Evolutionary conservation across 2,329 filamentous ascomycete genomes (phyloP).

Genomic region (Phialophora chinensis): DNA sequence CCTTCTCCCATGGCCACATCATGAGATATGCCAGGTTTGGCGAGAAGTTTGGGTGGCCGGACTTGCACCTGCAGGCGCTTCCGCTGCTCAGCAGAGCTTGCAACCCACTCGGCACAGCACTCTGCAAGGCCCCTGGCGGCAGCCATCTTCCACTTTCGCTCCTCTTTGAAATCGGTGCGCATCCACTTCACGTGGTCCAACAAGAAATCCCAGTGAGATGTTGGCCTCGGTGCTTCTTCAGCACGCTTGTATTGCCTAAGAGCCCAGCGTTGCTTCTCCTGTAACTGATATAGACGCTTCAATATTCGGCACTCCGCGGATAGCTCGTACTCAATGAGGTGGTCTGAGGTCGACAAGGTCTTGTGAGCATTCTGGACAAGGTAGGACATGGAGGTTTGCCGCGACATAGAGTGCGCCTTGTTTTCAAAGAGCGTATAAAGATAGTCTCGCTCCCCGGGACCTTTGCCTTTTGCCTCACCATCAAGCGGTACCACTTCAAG

Average conservation of each 20-base stretch:
- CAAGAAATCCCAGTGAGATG: constrained; percentile 83
- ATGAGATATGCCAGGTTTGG: constrained; percentile 40
- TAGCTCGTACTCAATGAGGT: constrained; percentile 81
- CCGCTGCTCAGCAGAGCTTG: constrained; percentile 67
- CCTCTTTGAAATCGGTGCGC: constrained; percentile 92
- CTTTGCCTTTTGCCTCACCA: constrained; percentile 52
- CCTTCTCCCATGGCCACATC: constrained; percentile 41
- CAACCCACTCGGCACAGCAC: constrained; percentile 83
- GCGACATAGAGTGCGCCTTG: constrained; percentile 61
- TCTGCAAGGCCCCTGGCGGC: constrained; percentile 79
- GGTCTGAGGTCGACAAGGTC: constrained; percentile 83
- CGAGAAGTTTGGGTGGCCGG: constrained; percentile 53
- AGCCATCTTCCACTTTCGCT: constrained; percentile 89
- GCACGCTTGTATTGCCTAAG: constrained; percentile 85
- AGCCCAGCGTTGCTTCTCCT: constrained; percentile 91
- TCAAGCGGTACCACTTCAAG: constrained; percentile 45
- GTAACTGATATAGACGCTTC: constrained; percentile 84
- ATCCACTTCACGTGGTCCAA: constrained; percentile 97
- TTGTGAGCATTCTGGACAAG: constrained; percentile 85
- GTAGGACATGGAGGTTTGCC: constrained; percentile 64
- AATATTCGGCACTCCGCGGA: constrained; percentile 86
- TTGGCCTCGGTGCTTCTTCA: constrained; percentile 76
- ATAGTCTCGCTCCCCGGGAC: constrained; percentile 65
- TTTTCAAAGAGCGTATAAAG: constrained; percentile 69
- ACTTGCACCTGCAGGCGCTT: constrained; percentile 71